phyloP scores from a whole-genome alignment of 2,329 filamentous ascomycete species.

The Fusarium secorum region DNA sequence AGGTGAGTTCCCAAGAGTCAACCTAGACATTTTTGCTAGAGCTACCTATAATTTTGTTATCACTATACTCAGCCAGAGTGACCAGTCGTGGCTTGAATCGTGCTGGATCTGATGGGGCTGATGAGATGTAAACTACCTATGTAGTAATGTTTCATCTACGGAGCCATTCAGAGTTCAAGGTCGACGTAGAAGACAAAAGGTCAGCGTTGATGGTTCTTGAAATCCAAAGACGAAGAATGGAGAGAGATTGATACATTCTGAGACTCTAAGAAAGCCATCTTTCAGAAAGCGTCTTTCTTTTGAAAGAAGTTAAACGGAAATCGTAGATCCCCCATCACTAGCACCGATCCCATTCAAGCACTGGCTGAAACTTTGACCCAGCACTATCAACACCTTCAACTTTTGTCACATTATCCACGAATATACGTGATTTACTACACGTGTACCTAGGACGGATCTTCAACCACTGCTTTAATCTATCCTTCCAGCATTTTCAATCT shows the following conservation, averaged over 20 bases:
- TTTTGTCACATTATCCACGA: not conserved
- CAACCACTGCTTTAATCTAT: not conserved
- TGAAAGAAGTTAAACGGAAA: not conserved
- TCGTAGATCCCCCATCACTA: not conserved
- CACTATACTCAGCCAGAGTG: not conserved
- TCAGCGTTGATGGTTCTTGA: not conserved
- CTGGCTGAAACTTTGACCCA: not conserved
- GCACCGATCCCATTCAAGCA: not conserved
- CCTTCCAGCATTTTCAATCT: not conserved
- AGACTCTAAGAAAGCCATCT: not conserved
- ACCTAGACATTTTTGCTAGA: not conserved
- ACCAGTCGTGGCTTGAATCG: not conserved
- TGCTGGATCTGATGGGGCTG: not conserved
- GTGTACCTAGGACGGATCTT: not conserved
- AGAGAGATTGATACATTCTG: not conserved
- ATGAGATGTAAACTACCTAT: not conserved
- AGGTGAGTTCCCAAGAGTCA: not conserved
- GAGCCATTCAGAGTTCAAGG: not conserved
- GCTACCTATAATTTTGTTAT: not conserved
- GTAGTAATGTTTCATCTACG: not conserved
- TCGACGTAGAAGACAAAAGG: not conserved
- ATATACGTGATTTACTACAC: not conserved
- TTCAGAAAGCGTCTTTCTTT: not conserved
- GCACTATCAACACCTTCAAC: not conserved
- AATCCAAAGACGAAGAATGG: not conserved